phyloP scores from a whole-genome alignment of 352 stramenopile genomes.

The Phytopythium ostracodes region DNA sequence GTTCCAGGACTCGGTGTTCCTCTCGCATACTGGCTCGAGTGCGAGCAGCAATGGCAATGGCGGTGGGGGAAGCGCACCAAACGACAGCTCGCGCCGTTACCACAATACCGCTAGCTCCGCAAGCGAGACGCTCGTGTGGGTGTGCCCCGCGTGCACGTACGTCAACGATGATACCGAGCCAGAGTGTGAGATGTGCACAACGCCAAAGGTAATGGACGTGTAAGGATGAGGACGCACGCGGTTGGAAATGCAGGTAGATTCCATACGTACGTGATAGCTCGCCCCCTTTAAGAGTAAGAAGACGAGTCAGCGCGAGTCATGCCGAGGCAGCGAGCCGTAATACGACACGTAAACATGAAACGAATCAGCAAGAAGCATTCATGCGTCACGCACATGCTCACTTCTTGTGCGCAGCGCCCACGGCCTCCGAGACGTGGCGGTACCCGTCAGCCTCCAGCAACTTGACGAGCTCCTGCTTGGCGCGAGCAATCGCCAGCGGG shows the following conservation, averaged over 20 bases:
- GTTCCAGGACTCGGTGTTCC: constrained; percentile 71
- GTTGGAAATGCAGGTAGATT: not conserved
- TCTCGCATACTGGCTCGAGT: constrained; percentile 20
- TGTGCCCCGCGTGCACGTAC: constrained; percentile 67
- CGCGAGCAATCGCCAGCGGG: constrained; percentile 75
- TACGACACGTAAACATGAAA: not conserved
- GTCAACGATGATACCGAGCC: constrained; percentile 61
- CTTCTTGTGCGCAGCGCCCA: constrained; percentile 80
- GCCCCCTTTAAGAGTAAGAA: no score
- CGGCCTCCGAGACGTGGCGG: constrained; percentile 71
- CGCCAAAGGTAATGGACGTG: constrained; percentile 32
- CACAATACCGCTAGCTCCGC: constrained; percentile 14
- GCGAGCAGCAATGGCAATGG: not conserved
- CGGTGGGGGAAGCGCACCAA: not conserved
- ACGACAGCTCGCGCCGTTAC: constrained; percentile 11
- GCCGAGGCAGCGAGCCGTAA: not conserved
- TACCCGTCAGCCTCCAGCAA: constrained; percentile 84
- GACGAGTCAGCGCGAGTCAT: not conserved
- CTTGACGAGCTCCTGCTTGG: constrained; percentile 88
- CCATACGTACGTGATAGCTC: no score
- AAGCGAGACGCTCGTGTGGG: constrained; percentile 45
- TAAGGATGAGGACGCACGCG: constrained; percentile 12
- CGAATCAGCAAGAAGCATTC: not conserved
- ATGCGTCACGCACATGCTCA: not conserved
- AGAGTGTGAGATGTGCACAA: constrained; percentile 70